Evolutionary conservation across 139 green algal species (phyloP).

Genomic region (Closterium sp.): DNA sequence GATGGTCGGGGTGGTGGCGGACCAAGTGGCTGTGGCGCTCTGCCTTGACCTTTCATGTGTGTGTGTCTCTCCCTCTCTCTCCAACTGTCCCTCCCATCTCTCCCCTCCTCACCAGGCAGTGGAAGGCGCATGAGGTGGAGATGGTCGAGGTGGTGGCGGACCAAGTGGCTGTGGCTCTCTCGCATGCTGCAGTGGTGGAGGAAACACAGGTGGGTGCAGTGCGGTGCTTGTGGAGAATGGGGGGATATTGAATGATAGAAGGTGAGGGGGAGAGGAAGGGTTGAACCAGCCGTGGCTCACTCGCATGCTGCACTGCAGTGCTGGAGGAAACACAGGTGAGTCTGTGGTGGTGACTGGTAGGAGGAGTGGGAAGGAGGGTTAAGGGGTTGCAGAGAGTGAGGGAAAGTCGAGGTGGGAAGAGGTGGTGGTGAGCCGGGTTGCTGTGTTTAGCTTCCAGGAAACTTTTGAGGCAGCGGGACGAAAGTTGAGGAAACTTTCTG

Average conservation of each 20-base stretch:
- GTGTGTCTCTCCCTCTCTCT: neutral
- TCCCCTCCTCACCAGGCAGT: neutral
- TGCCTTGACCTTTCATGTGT: constrained; percentile 1
- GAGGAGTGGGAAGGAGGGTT: too few relatives aligned
- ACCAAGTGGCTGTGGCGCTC: constrained; percentile 38
- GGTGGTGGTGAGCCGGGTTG: too few relatives aligned
- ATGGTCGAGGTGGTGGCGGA: constrained; percentile 45
- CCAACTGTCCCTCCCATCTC: neutral
- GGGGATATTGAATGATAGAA: too few relatives aligned
- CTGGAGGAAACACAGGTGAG: constrained; percentile 37
- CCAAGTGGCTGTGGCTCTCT: constrained; percentile 34
- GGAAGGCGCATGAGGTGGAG: constrained; percentile 39
- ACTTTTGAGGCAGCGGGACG: too few relatives aligned
- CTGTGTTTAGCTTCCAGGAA: too few relatives aligned
- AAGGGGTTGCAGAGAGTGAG: too few relatives aligned
- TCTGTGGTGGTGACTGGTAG: too few relatives aligned
- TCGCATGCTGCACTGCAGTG: constrained; percentile 17
- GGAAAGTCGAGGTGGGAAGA: too few relatives aligned
- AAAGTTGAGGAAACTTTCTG: too few relatives aligned
- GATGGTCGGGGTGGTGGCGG: constrained; percentile 44
- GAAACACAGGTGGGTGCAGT: constrained; percentile 25
- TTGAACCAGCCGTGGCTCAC: too few relatives aligned
- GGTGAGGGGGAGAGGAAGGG: too few relatives aligned
- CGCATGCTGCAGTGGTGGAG: constrained; percentile 28
- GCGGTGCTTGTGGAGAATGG: too few relatives aligned